Conservation (phyloP, 1,284 basidiomycete genomes). For the Tilletia walkeri region DNA sequence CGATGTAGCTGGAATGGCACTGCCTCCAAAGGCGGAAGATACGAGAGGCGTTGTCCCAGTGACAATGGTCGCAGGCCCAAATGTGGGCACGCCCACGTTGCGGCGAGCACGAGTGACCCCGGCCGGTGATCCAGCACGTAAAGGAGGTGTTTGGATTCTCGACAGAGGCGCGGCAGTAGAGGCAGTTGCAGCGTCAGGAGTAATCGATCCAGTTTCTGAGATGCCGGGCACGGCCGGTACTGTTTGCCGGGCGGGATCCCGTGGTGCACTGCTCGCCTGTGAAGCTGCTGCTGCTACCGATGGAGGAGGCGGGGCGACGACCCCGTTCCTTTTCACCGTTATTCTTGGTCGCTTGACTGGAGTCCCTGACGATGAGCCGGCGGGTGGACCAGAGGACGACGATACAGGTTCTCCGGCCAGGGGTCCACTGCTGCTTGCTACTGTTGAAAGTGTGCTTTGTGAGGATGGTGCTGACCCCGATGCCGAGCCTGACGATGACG, state of each 20-base stretch:
- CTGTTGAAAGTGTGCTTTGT: background rate
- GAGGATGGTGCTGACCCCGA: background rate
- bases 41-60: no score
- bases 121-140: slow-evolving; percentile 7
- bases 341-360: slow-evolving; percentile 8
- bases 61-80: background rate
- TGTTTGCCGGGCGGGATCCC: no score
- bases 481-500: background rate
- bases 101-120: background rate
- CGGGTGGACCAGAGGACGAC: no score
- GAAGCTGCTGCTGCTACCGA: background rate
- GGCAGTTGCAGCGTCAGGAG: no score
- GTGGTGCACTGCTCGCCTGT: no score
- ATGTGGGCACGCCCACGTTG: background rate
- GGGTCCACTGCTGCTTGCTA: no score
- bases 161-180: no score
- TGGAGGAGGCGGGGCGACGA: background rate
- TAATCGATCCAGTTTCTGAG: no score
- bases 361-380: background rate
- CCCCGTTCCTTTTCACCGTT: slow-evolving; percentile 1
- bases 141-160: background rate
- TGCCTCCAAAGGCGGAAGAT: no score
- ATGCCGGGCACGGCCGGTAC: no score
- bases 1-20: no score
- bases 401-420: no score